Base-by-base conservation (phyloP, 495 filamentous ascomycete genomes). In the Neurospora discreta region DNA sequence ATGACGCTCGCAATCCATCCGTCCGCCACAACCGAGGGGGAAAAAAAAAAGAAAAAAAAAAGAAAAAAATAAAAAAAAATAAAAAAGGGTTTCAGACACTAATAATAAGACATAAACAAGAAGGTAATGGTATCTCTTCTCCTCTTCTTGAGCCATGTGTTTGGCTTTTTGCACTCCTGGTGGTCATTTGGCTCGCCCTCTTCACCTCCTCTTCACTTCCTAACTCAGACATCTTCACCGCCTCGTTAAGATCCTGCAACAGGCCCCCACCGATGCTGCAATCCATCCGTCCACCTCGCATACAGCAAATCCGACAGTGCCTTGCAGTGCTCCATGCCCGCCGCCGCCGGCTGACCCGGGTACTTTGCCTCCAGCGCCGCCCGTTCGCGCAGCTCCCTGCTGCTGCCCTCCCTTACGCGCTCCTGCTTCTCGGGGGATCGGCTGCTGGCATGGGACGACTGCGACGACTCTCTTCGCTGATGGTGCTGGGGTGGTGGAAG, bases 291-390 rank as follows among this genome's bases (percentile, higher is more conserved):
- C 95, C 95, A 99, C 30, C 95, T 87, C 52, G 89, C 85, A 81
- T 97, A 98, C 23, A 99, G 86, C 38, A 97, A 90, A 81, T 98
- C 94, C 13, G 92, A 91, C 36, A 99, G 82, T 78, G 94, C 89
- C 77, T 92, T 93, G 71, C 91, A 92, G 79, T 97, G 93, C 78
- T 97, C 93, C 93, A 97, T 94, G 5, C 93, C 94, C 6, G 89
- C 85, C 65, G 87, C 82, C 30, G 87, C 73, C 2, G 78, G 81
- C 9, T 83, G 83, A 7, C 85, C 84, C 11, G 85, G 85, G 39
- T 83, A 83, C 70, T 83, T 84, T 1, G 81, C 80, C 73, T 84
- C 80, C 10, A 86, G 71, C 10, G 82, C 80, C 39, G 83, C 73
- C 78, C 85, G 86, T 76, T 88, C 87, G 23, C 69, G 72, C 52